Conservation (phyloP, 2,329 filamentous ascomycete genomes). For the Diaporthe sp. region DNA sequence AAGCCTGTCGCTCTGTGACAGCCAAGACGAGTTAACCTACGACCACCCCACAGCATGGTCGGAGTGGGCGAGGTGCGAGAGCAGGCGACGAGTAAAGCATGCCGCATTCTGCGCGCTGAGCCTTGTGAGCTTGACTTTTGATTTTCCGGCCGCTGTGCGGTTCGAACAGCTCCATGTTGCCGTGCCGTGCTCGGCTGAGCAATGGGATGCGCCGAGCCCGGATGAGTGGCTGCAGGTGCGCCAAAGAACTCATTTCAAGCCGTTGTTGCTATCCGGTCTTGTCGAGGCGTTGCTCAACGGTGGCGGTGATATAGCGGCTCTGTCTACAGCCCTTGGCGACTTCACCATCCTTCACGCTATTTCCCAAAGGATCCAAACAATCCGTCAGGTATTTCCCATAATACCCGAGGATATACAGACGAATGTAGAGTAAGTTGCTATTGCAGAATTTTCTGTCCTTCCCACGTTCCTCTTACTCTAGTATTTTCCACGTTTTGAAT, state of each 20-base stretch:
- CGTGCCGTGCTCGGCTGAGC: not conserved
- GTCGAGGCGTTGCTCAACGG: not conserved
- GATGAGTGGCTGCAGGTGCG: not conserved
- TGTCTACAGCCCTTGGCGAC: not conserved
- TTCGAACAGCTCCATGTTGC: not conserved
- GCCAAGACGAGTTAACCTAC: not conserved
- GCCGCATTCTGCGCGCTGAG: not conserved
- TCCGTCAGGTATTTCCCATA: not conserved
- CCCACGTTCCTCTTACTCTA: not conserved
- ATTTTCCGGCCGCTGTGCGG: not conserved
- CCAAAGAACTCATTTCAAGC: not conserved
- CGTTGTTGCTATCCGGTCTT: not conserved
- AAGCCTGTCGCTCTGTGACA: not conserved
- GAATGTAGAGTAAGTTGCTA: not conserved
- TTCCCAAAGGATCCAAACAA: not conserved
- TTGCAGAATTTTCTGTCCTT: not conserved
- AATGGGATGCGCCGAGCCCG: not conserved
- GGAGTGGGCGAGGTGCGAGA: not conserved
- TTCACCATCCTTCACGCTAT: not conserved
- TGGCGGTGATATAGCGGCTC: rapidly evolving
- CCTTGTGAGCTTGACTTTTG: not conserved
- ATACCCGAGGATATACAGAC: not conserved
- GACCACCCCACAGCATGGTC: not conserved
- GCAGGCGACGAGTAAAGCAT: not conserved
- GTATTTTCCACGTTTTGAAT: rapidly evolving